Conservation (phyloP, 106 monocot species). For the Amphibolis antarctica region DNA sequence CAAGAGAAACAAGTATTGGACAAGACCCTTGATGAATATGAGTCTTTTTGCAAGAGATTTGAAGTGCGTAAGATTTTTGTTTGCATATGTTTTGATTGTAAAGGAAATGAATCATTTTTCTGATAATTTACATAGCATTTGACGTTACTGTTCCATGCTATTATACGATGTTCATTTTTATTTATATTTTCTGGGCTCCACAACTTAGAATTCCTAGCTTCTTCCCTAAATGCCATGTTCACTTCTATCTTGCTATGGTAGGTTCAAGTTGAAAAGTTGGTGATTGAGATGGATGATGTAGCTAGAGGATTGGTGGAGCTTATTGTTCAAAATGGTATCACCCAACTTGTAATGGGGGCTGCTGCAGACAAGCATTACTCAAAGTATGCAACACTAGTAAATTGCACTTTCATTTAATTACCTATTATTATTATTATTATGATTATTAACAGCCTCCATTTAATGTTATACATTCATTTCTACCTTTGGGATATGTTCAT, state of each 20-base stretch:
- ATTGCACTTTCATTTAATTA: neutral
- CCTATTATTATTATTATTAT: neutral
- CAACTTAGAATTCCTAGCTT: no score
- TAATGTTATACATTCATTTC: no score
- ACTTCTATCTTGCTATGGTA: neutral
- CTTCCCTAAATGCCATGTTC: neutral
- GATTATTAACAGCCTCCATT: no score
- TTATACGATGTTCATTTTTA: no score
- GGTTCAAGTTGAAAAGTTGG: constrained; percentile 3
- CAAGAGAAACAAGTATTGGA: constrained; percentile 1
- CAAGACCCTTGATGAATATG: constrained; percentile 3
- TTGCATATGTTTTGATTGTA: no score
- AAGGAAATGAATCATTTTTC: no score
- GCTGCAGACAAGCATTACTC: constrained; percentile 5
- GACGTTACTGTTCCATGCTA: no score
- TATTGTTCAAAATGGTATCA: constrained; percentile 3
- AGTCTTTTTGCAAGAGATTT: neutral
- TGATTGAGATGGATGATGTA: constrained; percentile 9
- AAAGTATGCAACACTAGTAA: neutral
- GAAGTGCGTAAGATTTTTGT: neutral
- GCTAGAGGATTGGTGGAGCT: constrained; percentile 6
- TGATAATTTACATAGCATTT: no score
- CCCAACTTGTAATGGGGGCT: constrained; percentile 18
- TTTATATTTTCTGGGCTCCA: no score
- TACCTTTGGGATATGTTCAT: no score